Base-by-base conservation (phyloP, 441 rosid species). In the Cnidoscolus chayamansa region DNA sequence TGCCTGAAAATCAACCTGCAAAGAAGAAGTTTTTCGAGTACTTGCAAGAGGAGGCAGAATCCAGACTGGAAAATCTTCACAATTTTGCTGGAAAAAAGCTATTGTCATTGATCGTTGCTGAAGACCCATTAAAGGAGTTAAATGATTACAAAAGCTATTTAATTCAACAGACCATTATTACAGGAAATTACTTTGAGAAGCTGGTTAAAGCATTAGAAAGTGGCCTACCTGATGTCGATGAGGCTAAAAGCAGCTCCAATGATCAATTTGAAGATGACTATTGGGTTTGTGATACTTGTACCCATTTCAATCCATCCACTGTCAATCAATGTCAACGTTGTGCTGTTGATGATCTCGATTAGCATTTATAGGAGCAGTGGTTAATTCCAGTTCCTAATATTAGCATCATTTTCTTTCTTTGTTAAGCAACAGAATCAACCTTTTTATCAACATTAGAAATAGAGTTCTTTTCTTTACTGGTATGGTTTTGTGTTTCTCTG, bases 31-130 rank as follows among this genome's bases (percentile, higher is more conserved):
- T 82, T 37, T 83, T 85, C 19, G 86, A 83, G 81, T 81, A 75
- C 71, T 75, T 81, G 76, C 88, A 85, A 78, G 86, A 83, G 40
- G 84, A 79, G 69, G 88, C 88, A 1, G 88, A 81, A 67, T 68
- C 79, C 0, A 73, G 73, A 31, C 57, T 85, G 72, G 86, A 85
- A 64, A 79, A 75, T 68, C 86, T 85, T 70, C 88, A 85, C 66
- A 59, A 73, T 20, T 77, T 72, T 31, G 81, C 79, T 7, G 88
- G 81, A 76, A 76, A 51, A 64, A 82, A 76, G 57, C 67, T 83
- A 17, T 30, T 66, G 4, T 65, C 53, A 54, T 79, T 79, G 71
- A 74, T 79, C 7, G 9, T 7, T 3, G 49, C 63, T 1, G 74
- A 57, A 11, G 37, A 1, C 7, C 68, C 58, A 11, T 47, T 76